A percentile compares a stretch with the other conserved stretches of the same genome.
These are phyloP conservation scores for Euptelea pleiosperma DNA, from an alignment of 164 flowering plant species.

Conservation along the genomic window DNA sequence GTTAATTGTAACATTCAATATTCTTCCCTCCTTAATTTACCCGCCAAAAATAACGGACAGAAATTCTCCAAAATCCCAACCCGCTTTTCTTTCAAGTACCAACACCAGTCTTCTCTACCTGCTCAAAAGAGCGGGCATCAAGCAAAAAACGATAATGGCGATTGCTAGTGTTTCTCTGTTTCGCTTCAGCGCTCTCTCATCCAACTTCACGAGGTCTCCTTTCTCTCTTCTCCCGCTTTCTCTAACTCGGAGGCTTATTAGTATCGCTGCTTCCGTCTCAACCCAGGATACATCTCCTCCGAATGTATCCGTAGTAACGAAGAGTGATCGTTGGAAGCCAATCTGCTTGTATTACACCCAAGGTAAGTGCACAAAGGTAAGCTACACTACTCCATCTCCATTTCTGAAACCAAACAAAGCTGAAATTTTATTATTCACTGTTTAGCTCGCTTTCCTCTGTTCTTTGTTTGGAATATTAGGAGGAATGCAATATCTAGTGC, in stretches of 20 bases:
- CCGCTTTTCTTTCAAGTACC: too few species aligned
- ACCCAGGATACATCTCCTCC: constrained; percentile 5
- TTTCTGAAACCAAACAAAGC: background rate
- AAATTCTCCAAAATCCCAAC: too few species aligned
- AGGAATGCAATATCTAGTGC: too few species aligned
- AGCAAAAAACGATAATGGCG: constrained; percentile 23
- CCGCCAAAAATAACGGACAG: too few species aligned
- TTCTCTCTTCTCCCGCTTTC: constrained; percentile 5
- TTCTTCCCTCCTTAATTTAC: too few species aligned
- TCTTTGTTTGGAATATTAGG: background rate
- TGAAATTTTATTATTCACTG: background rate
- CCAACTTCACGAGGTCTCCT: constrained; percentile 7
- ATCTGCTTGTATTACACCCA: constrained; percentile 80
- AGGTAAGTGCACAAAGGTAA: constrained; percentile 75
- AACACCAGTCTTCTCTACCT: too few species aligned
- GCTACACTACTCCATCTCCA: background rate
- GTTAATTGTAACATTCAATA: too few species aligned
- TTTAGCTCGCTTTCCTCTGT: background rate
- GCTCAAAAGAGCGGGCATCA: too few species aligned
- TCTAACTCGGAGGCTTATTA: constrained; percentile 5
- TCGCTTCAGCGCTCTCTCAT: constrained; percentile 6
- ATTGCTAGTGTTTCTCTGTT: constrained; percentile 15
- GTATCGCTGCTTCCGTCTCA: constrained; percentile 18
- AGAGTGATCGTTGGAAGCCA: constrained; percentile 52
- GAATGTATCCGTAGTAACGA: background rate